These are phyloP conservation scores for Heritiera fomes DNA, from an alignment of 345 rosid genomes.

Conservation along the genomic window DNA sequence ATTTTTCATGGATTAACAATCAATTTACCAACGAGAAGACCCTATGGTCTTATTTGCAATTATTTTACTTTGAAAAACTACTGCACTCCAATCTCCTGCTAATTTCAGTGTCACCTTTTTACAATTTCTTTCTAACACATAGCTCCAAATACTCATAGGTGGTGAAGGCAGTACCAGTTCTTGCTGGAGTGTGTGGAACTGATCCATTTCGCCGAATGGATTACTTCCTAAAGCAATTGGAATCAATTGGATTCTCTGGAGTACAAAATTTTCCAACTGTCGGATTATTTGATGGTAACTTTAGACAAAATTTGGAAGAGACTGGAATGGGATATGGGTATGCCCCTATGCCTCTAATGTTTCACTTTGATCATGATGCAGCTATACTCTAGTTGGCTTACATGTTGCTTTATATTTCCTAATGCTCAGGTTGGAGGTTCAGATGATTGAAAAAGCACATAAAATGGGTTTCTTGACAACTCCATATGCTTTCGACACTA, in stretches of 20 bases:
- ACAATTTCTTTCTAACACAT: neutral
- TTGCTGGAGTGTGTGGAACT: constrained; percentile 94
- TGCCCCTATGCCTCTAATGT: constrained; percentile 40
- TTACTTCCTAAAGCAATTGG: constrained; percentile 78
- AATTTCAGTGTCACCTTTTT: constrained; percentile 1
- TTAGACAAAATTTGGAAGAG: constrained; percentile 92
- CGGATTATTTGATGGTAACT: constrained; percentile 93
- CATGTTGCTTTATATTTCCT: constrained; percentile 2
- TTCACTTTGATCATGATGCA: constrained; percentile 11
- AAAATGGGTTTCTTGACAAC: constrained; percentile 87
- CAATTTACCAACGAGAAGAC: neutral
- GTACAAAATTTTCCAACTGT: constrained; percentile 98
- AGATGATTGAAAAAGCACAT: constrained; percentile 86
- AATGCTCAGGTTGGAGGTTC: constrained; percentile 71
- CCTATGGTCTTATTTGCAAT: neutral
- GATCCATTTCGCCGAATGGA: constrained; percentile 94
- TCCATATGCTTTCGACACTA: constrained; percentile 76
- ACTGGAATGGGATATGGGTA: constrained; percentile 98
- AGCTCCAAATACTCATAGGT: constrained; percentile 48
- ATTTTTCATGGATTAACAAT: neutral
- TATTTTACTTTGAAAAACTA: constrained; percentile 18
- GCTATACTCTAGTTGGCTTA: constrained; percentile 7
- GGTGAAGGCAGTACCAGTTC: constrained; percentile 81
- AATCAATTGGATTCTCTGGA: constrained; percentile 83
- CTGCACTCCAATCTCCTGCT: neutral